phyloP scores from a whole-genome alignment of 352 stramenopile species.

The Pythium biforme region DNA sequence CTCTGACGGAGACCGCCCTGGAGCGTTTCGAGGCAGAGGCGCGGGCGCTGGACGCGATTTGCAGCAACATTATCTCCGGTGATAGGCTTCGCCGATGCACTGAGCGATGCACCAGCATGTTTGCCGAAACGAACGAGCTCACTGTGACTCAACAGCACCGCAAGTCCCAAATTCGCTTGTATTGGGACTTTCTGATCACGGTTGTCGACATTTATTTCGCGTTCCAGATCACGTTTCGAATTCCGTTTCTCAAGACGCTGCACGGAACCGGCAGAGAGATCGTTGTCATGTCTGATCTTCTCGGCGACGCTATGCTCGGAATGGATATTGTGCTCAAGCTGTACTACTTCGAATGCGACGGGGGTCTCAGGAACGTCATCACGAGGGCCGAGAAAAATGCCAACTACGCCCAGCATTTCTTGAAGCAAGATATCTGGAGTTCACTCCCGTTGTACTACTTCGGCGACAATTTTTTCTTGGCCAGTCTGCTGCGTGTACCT shows the following conservation, averaged over 20 bases:
- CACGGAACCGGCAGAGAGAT: conserved; percentile 14
- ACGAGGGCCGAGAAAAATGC: conserved; percentile 42
- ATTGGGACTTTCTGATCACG: conserved; percentile 61
- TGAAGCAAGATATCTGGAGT: conserved; percentile 47
- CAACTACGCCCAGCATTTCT: conserved; percentile 38
- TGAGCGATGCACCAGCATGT: conserved; percentile 62
- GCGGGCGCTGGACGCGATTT: conserved; percentile 45
- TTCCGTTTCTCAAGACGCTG: conserved; percentile 54
- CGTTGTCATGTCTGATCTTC: conserved; percentile 40
- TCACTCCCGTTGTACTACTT: conserved; percentile 70
- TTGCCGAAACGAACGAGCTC: conserved; percentile 36
- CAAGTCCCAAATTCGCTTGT: conserved; percentile 55
- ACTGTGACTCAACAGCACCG: conserved; percentile 40
- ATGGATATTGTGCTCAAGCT: conserved; percentile 69
- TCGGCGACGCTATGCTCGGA: conserved; percentile 41
- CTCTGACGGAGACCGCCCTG: conserved; percentile 36
- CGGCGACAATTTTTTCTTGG: conserved; percentile 44
- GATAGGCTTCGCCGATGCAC: conserved; percentile 47
- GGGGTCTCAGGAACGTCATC: conserved; percentile 48
- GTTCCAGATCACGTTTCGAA: conserved; percentile 69
- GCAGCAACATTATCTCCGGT: conserved; percentile 45
- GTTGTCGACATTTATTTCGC: conserved; percentile 62
- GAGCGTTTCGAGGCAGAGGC: conserved; percentile 52
- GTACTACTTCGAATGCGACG: conserved; percentile 76
- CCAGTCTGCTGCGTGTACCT: conserved; percentile 59